Conservation (phyloP, 2,329 filamentous ascomycete species). For the Celoporthe dispersa region DNA sequence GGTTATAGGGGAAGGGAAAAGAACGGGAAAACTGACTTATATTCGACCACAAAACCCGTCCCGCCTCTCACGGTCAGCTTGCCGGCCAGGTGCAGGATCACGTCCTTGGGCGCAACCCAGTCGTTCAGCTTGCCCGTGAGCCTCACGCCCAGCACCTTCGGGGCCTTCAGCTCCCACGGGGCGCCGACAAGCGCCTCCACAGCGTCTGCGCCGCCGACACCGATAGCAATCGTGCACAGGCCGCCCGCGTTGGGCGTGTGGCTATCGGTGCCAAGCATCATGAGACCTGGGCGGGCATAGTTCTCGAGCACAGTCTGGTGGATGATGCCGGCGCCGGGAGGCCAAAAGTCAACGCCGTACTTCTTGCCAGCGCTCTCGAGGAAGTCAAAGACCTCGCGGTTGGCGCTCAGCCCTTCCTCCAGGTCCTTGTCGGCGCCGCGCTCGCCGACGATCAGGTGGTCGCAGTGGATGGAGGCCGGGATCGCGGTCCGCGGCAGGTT, state of each 20-base stretch:
- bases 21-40: constrained; percentile 47
- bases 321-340: constrained; percentile 90
- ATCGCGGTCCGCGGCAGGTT: constrained; percentile 87
- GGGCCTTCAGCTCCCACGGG: constrained; percentile 97
- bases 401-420: constrained; percentile 81
- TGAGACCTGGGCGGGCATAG: constrained; percentile 93
- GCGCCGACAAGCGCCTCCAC: constrained; percentile 96
- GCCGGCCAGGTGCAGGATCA: constrained; percentile 89
- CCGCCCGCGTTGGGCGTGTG: constrained; percentile 98
- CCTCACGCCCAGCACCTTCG: constrained; percentile 84
- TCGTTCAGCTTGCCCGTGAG: constrained; percentile 82
- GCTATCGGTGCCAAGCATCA: constrained; percentile 98
- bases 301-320: constrained; percentile 98
- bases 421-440: constrained; percentile 87
- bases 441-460: constrained; percentile 97
- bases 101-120: constrained; percentile 94
- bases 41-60: constrained; percentile 94
- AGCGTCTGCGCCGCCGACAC: constrained; percentile 94
- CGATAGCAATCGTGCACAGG: constrained; percentile 90
- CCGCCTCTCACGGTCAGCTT: constrained; percentile 90
- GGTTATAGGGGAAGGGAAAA: too few relatives aligned
- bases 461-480: constrained; percentile 96
- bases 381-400: constrained; percentile 98
- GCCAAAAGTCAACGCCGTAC: constrained; percentile 96
- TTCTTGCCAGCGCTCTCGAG: constrained; percentile 88